These are phyloP conservation scores for Oidiodendron maius DNA, from an alignment of 495 filamentous ascomycete genomes.

Conservation along the genomic window DNA sequence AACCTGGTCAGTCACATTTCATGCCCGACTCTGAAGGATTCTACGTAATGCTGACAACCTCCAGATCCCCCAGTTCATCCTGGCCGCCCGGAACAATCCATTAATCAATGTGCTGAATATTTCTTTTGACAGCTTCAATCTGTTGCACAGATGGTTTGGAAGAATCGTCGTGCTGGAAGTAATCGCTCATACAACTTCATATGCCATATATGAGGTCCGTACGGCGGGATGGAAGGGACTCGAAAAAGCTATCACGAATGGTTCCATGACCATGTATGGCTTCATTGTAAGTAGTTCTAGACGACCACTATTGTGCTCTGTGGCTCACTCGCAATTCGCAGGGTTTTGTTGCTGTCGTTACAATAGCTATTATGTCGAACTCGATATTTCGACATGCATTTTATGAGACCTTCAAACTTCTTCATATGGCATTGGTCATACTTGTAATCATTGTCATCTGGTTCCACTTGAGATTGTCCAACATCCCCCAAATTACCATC, in stretches of 20 bases:
- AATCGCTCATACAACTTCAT: slow-evolving; percentile 55
- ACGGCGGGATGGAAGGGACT: slow-evolving; percentile 41
- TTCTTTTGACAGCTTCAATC: slow-evolving; percentile 72
- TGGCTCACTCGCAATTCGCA: slow-evolving; percentile 23
- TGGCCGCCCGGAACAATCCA: slow-evolving; percentile 53
- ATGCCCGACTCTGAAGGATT: slow-evolving; percentile 44
- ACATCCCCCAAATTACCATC: slow-evolving; percentile 57
- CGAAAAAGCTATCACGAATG: slow-evolving; percentile 26
- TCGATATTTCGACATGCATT: slow-evolving; percentile 81
- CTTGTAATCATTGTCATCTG: slow-evolving; percentile 61
- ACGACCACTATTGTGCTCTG: not conserved
- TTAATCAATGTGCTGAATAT: slow-evolving; percentile 57
- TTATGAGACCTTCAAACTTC: slow-evolving; percentile 78
- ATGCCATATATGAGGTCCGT: slow-evolving; percentile 22
- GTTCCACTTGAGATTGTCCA: slow-evolving; percentile 58
- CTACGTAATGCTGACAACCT: slow-evolving; percentile 32
- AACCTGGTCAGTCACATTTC: slow-evolving; percentile 55
- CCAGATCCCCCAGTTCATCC: slow-evolving; percentile 45
- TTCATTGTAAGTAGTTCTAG: slow-evolving; percentile 43
- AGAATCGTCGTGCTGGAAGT: slow-evolving; percentile 64
- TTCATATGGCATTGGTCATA: slow-evolving; percentile 67
- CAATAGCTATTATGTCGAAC: slow-evolving; percentile 63
- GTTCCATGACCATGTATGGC: slow-evolving; percentile 39
- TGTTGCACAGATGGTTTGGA: slow-evolving; percentile 75
- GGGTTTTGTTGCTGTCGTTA: slow-evolving; percentile 53